A percentile compares a stretch with the other conserved stretches of the same genome.
These are phyloP conservation scores for Hamigera avellanea DNA, from an alignment of 495 filamentous ascomycete genomes.

Conservation along the genomic window DNA sequence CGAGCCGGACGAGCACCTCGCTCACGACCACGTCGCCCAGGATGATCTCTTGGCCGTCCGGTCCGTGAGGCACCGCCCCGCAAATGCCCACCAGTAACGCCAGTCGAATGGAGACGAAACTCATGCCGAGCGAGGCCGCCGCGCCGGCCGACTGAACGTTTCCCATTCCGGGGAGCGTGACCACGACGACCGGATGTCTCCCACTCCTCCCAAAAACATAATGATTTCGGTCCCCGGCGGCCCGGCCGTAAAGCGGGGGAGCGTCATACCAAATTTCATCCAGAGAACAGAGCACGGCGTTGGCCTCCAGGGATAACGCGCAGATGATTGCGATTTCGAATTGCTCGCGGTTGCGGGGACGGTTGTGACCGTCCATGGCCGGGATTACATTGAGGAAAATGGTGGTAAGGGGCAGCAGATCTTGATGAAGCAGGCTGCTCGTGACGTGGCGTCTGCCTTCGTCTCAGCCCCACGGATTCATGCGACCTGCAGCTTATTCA, in stretches of 20 bases:
- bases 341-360: no score
- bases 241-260: constrained; percentile 15
- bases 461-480: no score
- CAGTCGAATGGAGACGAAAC: constrained; percentile 11
- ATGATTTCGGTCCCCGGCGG: constrained; percentile 12
- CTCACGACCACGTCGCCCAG: constrained; percentile 35
- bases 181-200: constrained; percentile 18
- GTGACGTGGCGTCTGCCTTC: no score
- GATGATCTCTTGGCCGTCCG: constrained; percentile 9
- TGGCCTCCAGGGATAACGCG: constrained; percentile 18
- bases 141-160: constrained; percentile 14
- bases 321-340: constrained; percentile 27
- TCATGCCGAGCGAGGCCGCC: constrained; percentile 11
- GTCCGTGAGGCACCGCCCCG: constrained; percentile 11
- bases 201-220: constrained; percentile 16
- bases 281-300: constrained; percentile 13
- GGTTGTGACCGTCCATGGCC: no score
- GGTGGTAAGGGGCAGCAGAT: no score
- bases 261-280: constrained; percentile 13
- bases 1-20: constrained; percentile 20
- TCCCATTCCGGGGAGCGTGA: constrained; percentile 13
- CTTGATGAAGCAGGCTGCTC: no score
- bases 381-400: no score
- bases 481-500: no score
- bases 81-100: constrained; percentile 16